Conservation (phyloP, 2,329 filamentous ascomycete species). For the Penicillium sp. region DNA sequence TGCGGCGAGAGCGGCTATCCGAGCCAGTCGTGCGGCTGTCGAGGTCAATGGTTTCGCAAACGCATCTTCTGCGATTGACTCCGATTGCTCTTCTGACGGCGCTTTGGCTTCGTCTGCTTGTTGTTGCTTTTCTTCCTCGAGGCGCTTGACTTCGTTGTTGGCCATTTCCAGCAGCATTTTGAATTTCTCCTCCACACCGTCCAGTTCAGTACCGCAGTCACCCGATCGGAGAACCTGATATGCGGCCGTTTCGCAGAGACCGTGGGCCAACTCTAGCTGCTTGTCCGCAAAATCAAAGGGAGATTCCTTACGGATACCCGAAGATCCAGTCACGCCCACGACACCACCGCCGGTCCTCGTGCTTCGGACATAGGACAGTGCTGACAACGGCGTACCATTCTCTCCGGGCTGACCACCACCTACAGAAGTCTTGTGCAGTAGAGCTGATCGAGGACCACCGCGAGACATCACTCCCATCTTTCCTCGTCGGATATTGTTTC, state of each 20-base stretch:
- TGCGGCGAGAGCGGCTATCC: conserved; percentile 19
- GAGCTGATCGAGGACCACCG: conserved; percentile 23
- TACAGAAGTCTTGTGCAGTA: conserved; percentile 15
- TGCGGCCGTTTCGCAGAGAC: conserved; percentile 80
- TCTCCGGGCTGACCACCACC: conserved; percentile 1
- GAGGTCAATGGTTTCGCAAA: conserved; percentile 13
- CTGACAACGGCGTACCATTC: conserved; percentile 8
- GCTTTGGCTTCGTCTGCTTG: conserved; percentile 21
- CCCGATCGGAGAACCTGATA: conserved; percentile 89
- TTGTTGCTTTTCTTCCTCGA: conserved; percentile 53
- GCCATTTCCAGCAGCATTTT: conserved; percentile 64
- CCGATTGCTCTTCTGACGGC: conserved; percentile 5
- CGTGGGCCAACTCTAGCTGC: conserved; percentile 75
- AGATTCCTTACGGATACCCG: conserved; percentile 50
- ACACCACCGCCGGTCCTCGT: not conserved
- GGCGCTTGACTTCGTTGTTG: conserved; percentile 59
- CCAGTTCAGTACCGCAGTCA: conserved; percentile 76
- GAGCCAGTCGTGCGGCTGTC: conserved; percentile 22
- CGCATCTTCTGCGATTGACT: not conserved
- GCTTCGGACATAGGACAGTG: conserved; percentile 12
- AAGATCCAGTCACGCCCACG: conserved; percentile 21
- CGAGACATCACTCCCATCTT: conserved; percentile 58
- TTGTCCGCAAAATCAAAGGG: conserved; percentile 75
- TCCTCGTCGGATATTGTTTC: conserved; percentile 83
- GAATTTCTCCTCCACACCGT: conserved; percentile 67